A percentile compares a stretch with the other conserved stretches of the same genome.
Evolutionary conservation across 1,284 basidiomycete species (phyloP).

Genomic region (Leccinum fallax): DNA sequence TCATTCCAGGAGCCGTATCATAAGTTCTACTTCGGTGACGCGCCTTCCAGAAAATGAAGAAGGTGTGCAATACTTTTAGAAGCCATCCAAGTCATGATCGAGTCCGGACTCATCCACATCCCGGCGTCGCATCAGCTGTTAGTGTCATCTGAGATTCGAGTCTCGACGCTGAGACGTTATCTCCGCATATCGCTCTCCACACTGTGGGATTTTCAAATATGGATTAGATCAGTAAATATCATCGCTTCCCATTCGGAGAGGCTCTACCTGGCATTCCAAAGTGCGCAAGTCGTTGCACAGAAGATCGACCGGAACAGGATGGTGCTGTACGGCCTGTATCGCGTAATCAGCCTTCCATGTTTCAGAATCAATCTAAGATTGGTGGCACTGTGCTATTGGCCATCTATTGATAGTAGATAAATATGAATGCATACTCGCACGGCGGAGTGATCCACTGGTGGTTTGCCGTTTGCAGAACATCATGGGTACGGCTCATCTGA

Average conservation of each 20-base stretch:
- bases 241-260: conserved; percentile 24
- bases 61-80: neutral
- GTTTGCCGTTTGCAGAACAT: neutral
- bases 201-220: neutral
- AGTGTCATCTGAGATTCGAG: neutral
- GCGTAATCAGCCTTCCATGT: neutral
- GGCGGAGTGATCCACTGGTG: conserved; percentile 71
- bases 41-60: neutral
- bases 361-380: neutral
- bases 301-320: conserved; percentile 50
- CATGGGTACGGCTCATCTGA: neutral
- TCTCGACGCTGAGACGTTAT: neutral
- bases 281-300: conserved; percentile 84
- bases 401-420: conserved; percentile 57
- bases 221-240: neutral
- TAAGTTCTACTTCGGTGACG: neutral
- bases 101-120: neutral
- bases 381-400: neutral
- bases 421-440: conserved; percentile 67
- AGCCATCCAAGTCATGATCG: neutral
- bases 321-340: neutral
- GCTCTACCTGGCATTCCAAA: conserved; percentile 79
- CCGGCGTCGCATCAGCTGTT: neutral
- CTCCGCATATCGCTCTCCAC: neutral
- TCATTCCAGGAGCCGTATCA: neutral